Evolutionary conservation across 2,329 filamentous ascomycete species (phyloP).

Genomic region (Zasmidium citrigriseum): DNA sequence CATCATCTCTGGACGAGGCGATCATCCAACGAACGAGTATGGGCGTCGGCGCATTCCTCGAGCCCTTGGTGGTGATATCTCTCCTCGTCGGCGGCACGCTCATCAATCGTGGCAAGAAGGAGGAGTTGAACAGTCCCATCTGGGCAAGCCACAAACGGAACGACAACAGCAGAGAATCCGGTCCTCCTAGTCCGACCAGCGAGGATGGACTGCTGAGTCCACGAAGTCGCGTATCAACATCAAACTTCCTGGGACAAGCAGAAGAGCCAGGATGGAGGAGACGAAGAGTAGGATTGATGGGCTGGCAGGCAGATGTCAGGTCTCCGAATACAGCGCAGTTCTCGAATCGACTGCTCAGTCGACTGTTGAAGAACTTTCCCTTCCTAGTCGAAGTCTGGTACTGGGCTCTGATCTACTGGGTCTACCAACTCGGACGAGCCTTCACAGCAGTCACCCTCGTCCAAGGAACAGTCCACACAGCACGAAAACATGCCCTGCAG

Average conservation of each 20-base stretch:
- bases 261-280: conserved; percentile 46
- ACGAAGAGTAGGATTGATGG: conserved; percentile 50
- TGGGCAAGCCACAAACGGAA: conserved; percentile 9
- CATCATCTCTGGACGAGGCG: too few relatives aligned
- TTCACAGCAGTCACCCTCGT: conserved; percentile 70
- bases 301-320: conserved; percentile 50
- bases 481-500: conserved; percentile 67
- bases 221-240: conserved; percentile 5
- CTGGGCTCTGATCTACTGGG: conserved; percentile 62
- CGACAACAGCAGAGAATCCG: conserved; percentile 43
- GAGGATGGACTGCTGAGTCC: conserved; percentile 39
- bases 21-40: conserved; percentile 42
- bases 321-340: conserved; percentile 65
- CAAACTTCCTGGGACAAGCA: conserved; percentile 21
- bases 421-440: conserved; percentile 73
- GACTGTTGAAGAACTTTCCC: conserved; percentile 66
- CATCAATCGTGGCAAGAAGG: conserved; percentile 48
- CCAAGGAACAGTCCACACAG: conserved; percentile 67
- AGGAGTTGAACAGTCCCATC: background rate
- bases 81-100: conserved; percentile 63
- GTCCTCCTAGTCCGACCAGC: conserved; percentile 38
- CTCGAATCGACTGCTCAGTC: conserved; percentile 61
- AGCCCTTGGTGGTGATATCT: conserved; percentile 62
- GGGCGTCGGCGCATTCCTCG: conserved; percentile 60
- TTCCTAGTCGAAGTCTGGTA: conserved; percentile 77